Evolutionary conservation across 331 rosid species (phyloP), one percentile per base, ranked within the genome.

Genomic region (Dryas integrifolia): DNA sequence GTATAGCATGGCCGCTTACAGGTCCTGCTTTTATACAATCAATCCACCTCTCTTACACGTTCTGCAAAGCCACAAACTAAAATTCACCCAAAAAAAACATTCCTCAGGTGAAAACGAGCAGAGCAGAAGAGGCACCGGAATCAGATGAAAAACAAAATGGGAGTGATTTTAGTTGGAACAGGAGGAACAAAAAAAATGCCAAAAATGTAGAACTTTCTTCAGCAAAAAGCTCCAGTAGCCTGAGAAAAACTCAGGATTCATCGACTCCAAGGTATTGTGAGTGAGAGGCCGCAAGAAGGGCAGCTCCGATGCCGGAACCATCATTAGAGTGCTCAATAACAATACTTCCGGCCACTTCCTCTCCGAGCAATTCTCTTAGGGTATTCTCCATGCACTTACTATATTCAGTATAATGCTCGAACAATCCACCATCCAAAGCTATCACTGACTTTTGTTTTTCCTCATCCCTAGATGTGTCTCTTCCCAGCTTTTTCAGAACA

Each of bases 261-360:
- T 83, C 81, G 0, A 43, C 67, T 46, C 70, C 91, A 60, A 75
- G 86, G 78, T 77, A 85, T 63, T 75, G 90, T 13, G 98, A 91
- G 58, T 89, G 87, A 66, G 98, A 87, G 59, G 98, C 92, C n/a
- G 97, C 96, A 51, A 91, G 83, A 72, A 91, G 91, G 65, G 98
- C 95, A 9, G 98, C 98, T 67, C 98, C 98, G 4, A 83, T 86
- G 70, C 98, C 97, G 0, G 97, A 94, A 59, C 98, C 98, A 7
- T 94, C 97, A 4, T 78, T 91, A 18, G 91, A 86, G 74, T 74
- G 98, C 79, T 86, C 87, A 70, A 91, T 69, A 52, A 67, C 39
- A 38, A 89, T 7, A 47, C 77, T 81, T 62, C 82, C 75, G 2
- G 95, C 83, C 24, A 78, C 81, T 41, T 67, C 81, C 14, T 84